phyloP scores from a whole-genome alignment of 805 yeast species.

The Yamadazyma nakazawae region DNA sequence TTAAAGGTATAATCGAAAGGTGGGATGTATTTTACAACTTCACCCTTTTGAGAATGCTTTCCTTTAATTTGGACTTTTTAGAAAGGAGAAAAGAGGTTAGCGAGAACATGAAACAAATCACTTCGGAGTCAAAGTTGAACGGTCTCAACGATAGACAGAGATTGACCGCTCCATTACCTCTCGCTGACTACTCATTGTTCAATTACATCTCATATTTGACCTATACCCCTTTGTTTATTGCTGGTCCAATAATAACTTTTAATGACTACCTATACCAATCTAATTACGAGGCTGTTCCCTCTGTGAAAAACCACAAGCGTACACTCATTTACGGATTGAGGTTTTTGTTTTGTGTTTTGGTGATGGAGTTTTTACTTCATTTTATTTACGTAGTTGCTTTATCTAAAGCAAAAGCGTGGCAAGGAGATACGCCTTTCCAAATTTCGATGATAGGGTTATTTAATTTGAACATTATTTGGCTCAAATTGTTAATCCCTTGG shows the following conservation, averaged over 20 bases:
- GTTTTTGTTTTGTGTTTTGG: constrained; percentile 66
- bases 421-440: constrained; percentile 84
- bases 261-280: constrained; percentile 86
- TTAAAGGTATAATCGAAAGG: constrained; percentile 73
- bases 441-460: constrained; percentile 92
- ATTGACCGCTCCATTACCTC: constrained; percentile 57
- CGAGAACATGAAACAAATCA: constrained; percentile 12
- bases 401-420: constrained; percentile 86
- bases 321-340: constrained; percentile 62
- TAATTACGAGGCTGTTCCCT: constrained; percentile 48
- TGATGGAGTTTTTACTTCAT: constrained; percentile 88
- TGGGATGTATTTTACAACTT: constrained; percentile 98
- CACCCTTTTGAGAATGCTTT: constrained; percentile 76
- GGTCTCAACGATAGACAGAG: constrained; percentile 59
- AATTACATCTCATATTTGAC: constrained; percentile 75
- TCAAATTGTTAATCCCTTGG: constrained; percentile 93
- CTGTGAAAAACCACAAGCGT: constrained; percentile 51
- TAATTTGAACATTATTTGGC: constrained; percentile 88
- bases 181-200: constrained; percentile 55
- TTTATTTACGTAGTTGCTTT: constrained; percentile 92
- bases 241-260: constrained; percentile 92
- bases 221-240: constrained; percentile 88
- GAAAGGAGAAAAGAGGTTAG: constrained; percentile 29
- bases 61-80: constrained; percentile 76
- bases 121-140: constrained; percentile 8